A percentile compares a stretch with the other conserved stretches of the same genome.
These are phyloP conservation scores for Xylaria grammica DNA, from an alignment of 495 filamentous ascomycete species.

Conservation along the genomic window DNA sequence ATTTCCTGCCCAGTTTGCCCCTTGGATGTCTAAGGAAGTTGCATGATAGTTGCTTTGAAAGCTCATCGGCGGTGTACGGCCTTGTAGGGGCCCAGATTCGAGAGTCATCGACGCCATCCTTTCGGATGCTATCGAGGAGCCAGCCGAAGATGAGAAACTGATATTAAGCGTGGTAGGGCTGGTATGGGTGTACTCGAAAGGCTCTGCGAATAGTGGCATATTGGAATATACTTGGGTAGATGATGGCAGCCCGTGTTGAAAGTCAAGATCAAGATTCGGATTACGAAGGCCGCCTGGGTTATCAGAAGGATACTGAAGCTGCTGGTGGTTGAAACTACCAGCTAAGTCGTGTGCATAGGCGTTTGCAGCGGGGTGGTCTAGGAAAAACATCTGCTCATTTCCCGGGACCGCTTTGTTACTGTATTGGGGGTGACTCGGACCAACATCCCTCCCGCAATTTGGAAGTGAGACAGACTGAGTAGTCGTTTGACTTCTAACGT, in stretches of 20 bases:
- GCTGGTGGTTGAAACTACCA: conserved; percentile 15
- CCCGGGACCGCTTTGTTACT: conserved; percentile 31
- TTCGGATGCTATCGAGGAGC: conserved; percentile 32
- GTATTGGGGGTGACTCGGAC: conserved; percentile 36
- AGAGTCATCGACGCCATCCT: conserved; percentile 35
- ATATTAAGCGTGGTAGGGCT: conserved; percentile 23
- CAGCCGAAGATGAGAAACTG: conserved; percentile 34
- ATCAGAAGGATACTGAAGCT: conserved; percentile 16
- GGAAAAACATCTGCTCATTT: conserved; percentile 36
- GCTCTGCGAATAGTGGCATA: conserved; percentile 31
- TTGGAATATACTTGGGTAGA: conserved; percentile 9
- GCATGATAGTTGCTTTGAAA: conserved; percentile 20
- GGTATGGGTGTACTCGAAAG: conserved; percentile 26
- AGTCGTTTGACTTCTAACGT: conserved; percentile 32
- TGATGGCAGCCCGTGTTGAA: conserved; percentile 13
- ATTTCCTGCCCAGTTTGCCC: conserved; percentile 24
- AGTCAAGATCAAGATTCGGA: conserved; percentile 1
- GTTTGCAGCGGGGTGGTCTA: conserved; percentile 32
- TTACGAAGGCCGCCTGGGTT: conserved; percentile 4
- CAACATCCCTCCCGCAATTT: conserved; percentile 33
- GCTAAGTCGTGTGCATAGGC: conserved; percentile 30
- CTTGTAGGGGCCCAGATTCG: conserved; percentile 20
- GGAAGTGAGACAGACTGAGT: conserved; percentile 37
- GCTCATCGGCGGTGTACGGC: conserved; percentile 12
- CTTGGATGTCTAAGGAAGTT: conserved; percentile 15